These are phyloP conservation scores for Hypericum androsaemum DNA, from an alignment of 345 rosid species.

Conservation along the genomic window DNA sequence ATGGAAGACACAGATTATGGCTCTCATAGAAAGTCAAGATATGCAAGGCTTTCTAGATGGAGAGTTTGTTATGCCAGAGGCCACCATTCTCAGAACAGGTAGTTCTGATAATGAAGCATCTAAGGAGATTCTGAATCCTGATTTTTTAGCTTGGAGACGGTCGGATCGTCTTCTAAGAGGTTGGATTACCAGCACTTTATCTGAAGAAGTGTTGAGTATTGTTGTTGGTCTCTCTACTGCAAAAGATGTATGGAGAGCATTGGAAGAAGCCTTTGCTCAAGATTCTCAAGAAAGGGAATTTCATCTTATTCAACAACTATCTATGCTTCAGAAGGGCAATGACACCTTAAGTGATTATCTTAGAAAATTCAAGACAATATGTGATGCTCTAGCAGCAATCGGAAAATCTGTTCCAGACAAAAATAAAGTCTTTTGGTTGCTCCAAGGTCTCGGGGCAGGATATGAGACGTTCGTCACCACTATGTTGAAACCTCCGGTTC, in stretches of 20 bases:
- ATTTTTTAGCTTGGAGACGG: slow-evolving; percentile 3
- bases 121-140: no score
- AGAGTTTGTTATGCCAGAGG: not conserved
- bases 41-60: not conserved
- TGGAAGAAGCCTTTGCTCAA: slow-evolving; percentile 7
- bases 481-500: not conserved
- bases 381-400: not conserved
- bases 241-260: not conserved
- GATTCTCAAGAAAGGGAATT: slow-evolving; percentile 9
- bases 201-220: slow-evolving; percentile 8
- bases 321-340: slow-evolving; percentile 1
- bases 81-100: not conserved
- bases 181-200: slow-evolving; percentile 4
- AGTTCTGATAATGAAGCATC: no score
- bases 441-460: not conserved
- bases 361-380: slow-evolving; percentile 1
- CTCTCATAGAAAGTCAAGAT: slow-evolving; percentile 7
- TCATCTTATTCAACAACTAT: not conserved
- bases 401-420: not conserved
- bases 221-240: not conserved
- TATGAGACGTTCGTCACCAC: slow-evolving; percentile 10
- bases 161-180: slow-evolving; percentile 5
- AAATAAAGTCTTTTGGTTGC: slow-evolving; percentile 5
- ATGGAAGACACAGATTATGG: not conserved
- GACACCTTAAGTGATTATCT: not conserved